phyloP scores from a whole-genome alignment of 306 rosid genomes.

The Malus domestica region ASM211411v1 NC_041798.1:20947001-20947500 shows the following conservation, averaged over 20 bases:
- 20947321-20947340: neutral
- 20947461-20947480: neutral
- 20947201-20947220: neutral
- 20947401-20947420: no score
- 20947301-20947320: neutral
- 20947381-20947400: neutral
- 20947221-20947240: no score
- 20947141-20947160: neutral
- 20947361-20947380: neutral
- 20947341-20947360: neutral
- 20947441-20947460: neutral
- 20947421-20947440: neutral
- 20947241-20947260: no score
- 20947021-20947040: neutral
- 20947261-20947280: no score
- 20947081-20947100: neutral
- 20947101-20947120: neutral
- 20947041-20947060: neutral
- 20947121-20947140: neutral
- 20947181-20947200: neutral
- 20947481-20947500: neutral
- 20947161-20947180: neutral
- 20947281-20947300: neutral
- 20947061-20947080: fast-evolving
- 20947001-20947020: neutral